These are phyloP conservation scores for Plantago rigida DNA, from an alignment of 305 asterid genomes.

Conservation along the genomic window DNA sequence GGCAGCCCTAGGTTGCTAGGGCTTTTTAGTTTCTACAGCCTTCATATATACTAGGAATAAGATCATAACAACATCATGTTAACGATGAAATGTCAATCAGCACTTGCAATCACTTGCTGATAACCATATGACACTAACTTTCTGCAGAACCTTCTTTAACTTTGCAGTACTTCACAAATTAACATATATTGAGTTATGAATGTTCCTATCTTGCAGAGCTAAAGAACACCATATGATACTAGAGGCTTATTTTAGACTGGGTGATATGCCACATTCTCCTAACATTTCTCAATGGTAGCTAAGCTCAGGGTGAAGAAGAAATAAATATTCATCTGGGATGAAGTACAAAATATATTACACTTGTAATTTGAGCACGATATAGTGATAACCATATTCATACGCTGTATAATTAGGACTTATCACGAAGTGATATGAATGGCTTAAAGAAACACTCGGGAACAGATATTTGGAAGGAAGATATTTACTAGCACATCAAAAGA, in stretches of 20 bases:
- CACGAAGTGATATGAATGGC: background rate
- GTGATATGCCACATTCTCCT: too few species aligned
- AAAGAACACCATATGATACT: background rate
- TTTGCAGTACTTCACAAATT: background rate
- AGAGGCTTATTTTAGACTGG: too few species aligned
- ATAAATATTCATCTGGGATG: too few species aligned
- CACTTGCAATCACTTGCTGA: conserved; percentile 7
- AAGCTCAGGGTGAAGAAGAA: too few species aligned
- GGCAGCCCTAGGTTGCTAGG: background rate
- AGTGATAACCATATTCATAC: too few species aligned
- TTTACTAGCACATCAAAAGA: conserved; percentile 2
- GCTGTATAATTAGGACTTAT: background rate
- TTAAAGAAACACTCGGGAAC: background rate
- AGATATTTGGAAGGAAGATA: conserved; percentile 7
- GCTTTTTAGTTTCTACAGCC: background rate
- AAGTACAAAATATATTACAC: background rate
- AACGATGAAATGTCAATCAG: background rate
- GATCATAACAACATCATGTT: background rate
- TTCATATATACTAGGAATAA: background rate
- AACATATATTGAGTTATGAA: background rate
- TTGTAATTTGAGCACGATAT: too few species aligned
- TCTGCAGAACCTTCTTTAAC: background rate
- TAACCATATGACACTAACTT: background rate
- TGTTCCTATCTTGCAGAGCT: background rate
- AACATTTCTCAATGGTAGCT: too few species aligned